phyloP scores from a whole-genome alignment of 2,329 filamentous ascomycete species.

The Aspergillus piperis region DNA sequence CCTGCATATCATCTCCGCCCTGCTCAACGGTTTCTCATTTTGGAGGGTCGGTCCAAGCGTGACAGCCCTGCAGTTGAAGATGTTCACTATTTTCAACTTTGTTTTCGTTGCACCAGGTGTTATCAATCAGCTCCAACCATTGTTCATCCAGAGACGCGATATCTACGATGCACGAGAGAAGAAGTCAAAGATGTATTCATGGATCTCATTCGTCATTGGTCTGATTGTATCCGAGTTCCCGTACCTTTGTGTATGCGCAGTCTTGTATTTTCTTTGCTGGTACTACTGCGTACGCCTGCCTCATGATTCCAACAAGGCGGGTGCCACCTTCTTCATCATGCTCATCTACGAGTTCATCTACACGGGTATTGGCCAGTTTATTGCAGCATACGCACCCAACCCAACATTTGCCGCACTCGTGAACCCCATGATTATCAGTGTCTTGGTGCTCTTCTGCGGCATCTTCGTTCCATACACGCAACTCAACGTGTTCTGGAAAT shows the following conservation, averaged over 20 bases:
- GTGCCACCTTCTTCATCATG: slow-evolving; percentile 66
- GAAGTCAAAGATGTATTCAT: neutral
- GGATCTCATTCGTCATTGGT: neutral
- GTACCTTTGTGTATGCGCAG: neutral
- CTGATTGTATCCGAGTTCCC: neutral
- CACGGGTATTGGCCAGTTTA: slow-evolving; percentile 73
- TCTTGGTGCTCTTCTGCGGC: slow-evolving; percentile 70
- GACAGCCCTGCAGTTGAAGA: neutral
- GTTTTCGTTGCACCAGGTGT: neutral
- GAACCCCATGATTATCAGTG: slow-evolving; percentile 74
- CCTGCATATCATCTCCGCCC: neutral
- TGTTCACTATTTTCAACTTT: neutral
- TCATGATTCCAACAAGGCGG: slow-evolving; percentile 50
- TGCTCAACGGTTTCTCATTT: neutral
- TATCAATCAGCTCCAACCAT: neutral
- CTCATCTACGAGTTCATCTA: slow-evolving; percentile 73
- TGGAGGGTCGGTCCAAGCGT: neutral
- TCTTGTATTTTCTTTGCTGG: neutral
- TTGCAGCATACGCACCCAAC: slow-evolving; percentile 70
- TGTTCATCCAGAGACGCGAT: neutral
- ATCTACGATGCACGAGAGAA: neutral
- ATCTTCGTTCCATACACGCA: slow-evolving; percentile 65
- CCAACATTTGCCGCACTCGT: slow-evolving; percentile 71
- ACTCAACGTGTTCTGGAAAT: slow-evolving; percentile 68
- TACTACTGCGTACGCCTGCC: slow-evolving; percentile 3